These are phyloP conservation scores for Penicillium sp. DNA, from an alignment of 2,329 filamentous ascomycete species.

Conservation along the genomic window DNA sequence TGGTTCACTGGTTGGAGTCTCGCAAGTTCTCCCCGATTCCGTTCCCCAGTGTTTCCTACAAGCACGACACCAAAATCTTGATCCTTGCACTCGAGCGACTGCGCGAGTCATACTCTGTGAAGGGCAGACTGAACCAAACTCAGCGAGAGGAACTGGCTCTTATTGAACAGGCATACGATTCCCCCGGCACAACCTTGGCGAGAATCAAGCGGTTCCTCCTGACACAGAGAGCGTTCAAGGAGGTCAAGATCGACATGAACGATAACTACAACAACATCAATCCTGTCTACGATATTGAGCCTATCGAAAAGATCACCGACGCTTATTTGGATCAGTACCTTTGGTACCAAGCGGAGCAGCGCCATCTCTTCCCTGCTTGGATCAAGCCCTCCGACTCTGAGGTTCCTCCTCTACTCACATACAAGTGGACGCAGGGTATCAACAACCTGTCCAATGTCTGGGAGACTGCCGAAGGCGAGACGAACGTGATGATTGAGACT, in stretches of 20 bases:
- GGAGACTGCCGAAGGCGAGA: constrained; percentile 91
- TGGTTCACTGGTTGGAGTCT: constrained; percentile 97
- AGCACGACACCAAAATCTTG: constrained; percentile 98
- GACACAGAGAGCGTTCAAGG: constrained; percentile 97
- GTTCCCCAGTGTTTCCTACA: constrained; percentile 98
- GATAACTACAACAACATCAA: constrained; percentile 99
- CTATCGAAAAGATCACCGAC: constrained; percentile 98
- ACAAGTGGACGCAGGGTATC: constrained; percentile 99
- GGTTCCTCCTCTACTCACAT: constrained; percentile 87
- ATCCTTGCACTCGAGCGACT: constrained; percentile 92
- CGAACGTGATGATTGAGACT: constrained; percentile 98
- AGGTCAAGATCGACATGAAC: constrained; percentile 99
- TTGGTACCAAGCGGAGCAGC: constrained; percentile 98
- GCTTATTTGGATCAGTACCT: constrained; percentile 98
- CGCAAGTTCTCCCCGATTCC: constrained; percentile 98
- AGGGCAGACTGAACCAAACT: constrained; percentile 93
- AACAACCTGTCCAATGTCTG: constrained; percentile 96
- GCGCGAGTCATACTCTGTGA: constrained; percentile 94
- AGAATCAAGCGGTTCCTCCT: constrained; percentile 96
- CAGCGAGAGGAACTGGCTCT: constrained; percentile 94
- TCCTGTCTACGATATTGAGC: constrained; percentile 97
- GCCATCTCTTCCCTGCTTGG: constrained; percentile 96
- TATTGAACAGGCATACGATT: constrained; percentile 98
- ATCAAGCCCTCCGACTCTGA: constrained; percentile 99
- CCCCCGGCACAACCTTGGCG: constrained; percentile 90